Base-by-base conservation (phyloP, 345 rosid genomes). In the Pistacia integerrima region DNA sequence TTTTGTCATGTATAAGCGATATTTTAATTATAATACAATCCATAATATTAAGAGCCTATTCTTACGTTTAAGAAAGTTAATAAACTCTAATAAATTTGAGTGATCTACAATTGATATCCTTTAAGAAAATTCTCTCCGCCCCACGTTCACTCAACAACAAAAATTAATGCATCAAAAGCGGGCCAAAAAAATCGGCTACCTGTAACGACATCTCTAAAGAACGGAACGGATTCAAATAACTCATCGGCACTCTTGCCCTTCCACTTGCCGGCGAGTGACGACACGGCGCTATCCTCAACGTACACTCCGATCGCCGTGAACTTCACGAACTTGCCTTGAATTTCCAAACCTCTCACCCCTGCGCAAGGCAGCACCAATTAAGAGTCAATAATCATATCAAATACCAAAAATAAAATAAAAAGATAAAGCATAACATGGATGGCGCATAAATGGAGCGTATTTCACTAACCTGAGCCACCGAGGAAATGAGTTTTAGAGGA, bases 251-350 rank as follows among this genome's bases (percentile, higher is more conserved):
- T 81, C 87, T 90, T 93, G 3, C 92, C 88, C 65, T 80, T 87
- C 99, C 99, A 95, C 70, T 89, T 92, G 51, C 35, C 84, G 76
- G 89, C 84, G 16, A 93, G 90, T 1, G 73, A 85, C 52, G 86
- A 73, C 44, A 91, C 83, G 18, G 97, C 85, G 36, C 14, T 78
- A 51, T 86, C 84, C 38, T 93, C 94, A 48, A 95, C 72, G 85
- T 93, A 95, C 3, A 95, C 90, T 4, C 90, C 98, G 10, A 95
- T 92, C 56, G 93, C 88, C 36, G 98, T 95, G 88, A 93, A 87
- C 82, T 88, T 87, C 2, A 89, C 56, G 76, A 92, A 92, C 56
- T 86, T 90, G n/a, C 97, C 99, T 65, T 89, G 78, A 2, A 92
- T 88, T 5, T 95, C 89, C 68, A 92, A 68, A 6, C 94, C 97